Conservation (phyloP, 306 rosid species). For the Acacia confusa region DNA sequence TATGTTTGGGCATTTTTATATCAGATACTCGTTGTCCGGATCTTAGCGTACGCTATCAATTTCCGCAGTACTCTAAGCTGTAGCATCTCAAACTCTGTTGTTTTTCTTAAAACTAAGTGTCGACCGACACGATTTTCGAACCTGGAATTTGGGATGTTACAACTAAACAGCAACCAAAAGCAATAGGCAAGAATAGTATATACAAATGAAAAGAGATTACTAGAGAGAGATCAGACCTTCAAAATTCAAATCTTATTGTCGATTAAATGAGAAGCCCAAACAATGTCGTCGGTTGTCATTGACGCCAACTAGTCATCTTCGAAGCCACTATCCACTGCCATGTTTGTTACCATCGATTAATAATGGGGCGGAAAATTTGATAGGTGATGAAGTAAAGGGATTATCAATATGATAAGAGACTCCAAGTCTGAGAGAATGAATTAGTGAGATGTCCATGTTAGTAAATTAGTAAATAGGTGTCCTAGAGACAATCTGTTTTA, state of each 20-base stretch:
- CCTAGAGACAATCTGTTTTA: too few relatives aligned
- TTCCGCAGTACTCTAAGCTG: too few relatives aligned
- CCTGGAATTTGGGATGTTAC: too few relatives aligned
- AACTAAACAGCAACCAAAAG: background rate
- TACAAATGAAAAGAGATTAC: background rate
- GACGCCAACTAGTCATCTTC: constrained; percentile 80
- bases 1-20: too few relatives aligned
- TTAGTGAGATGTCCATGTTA: background rate
- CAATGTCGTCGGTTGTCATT: constrained; percentile 64
- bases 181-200: background rate
- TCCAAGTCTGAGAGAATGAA: background rate
- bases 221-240: constrained; percentile 48
- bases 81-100: too few relatives aligned
- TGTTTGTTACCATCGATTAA: constrained; percentile 68
- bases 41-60: too few relatives aligned
- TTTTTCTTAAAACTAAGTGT: too few relatives aligned
- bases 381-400: background rate
- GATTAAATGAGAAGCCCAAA: constrained; percentile 78
- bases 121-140: too few relatives aligned
- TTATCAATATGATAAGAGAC: background rate
- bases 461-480: too few relatives aligned
- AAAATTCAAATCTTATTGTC: constrained; percentile 88
- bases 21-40: too few relatives aligned
- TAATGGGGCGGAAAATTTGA: background rate
- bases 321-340: constrained; percentile 70